Conservation (phyloP, 2,329 filamentous ascomycete genomes). For the Talaromyces sp. region DNA sequence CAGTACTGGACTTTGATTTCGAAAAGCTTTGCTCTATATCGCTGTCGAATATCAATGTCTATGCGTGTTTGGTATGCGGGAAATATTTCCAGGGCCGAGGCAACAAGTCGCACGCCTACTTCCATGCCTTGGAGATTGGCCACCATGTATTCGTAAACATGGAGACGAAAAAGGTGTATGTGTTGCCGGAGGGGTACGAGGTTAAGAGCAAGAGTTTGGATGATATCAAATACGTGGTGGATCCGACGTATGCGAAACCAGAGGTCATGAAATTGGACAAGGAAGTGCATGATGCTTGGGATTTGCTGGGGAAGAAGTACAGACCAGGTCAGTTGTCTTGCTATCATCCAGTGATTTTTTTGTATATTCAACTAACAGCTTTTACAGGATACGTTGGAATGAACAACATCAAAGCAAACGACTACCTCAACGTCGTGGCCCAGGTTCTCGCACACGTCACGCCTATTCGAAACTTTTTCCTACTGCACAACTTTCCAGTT, state of each 20-base stretch:
- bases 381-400: conserved; percentile 76
- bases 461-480: conserved; percentile 84
- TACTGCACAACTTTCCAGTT: conserved; percentile 71
- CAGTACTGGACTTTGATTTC: conserved; percentile 94
- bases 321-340: conserved; percentile 55
- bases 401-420: conserved; percentile 99
- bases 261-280: conserved; percentile 79
- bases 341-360: neutral
- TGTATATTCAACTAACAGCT: neutral
- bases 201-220: conserved; percentile 91
- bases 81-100: conserved; percentile 95
- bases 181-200: conserved; percentile 89
- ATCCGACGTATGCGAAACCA: conserved; percentile 74
- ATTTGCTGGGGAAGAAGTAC: conserved; percentile 78
- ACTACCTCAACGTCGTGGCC: conserved; percentile 94
- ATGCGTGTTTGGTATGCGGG: conserved; percentile 95
- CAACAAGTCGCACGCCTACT: conserved; percentile 92
- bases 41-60: conserved; percentile 96
- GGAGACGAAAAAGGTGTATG: conserved; percentile 50
- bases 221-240: conserved; percentile 96
- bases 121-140: conserved; percentile 88
- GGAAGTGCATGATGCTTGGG: conserved; percentile 57
- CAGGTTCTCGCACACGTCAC: conserved; percentile 87
- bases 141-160: conserved; percentile 99
- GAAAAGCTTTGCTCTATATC: conserved; percentile 97